Evolutionary conservation across 805 yeast species (phyloP), one percentile per base, ranked within the genome.

Genomic region (Wickerhamomyces kurtzmanii): DNA sequence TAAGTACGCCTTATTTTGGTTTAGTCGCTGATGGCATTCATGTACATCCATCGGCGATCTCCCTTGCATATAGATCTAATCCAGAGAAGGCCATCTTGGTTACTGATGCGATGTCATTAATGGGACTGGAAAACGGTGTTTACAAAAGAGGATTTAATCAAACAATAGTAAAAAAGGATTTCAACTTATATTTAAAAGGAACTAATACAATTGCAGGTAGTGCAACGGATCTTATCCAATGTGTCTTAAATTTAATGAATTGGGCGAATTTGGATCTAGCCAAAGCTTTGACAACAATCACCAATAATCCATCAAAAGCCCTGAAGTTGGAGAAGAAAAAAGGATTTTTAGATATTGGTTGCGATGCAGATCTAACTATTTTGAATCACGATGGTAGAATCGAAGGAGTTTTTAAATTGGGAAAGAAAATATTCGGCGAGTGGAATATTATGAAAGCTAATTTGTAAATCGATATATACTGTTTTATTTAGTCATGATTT

Each of bases 161-260:
- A 49, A 45, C 41, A 27, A 61, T 71, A 13, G 62, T 52, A 19
- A 71, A 71, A 44, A 50, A 51, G 12, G 76, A 71, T 11, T 43
- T 56, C 23, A 46, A 53, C 24, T 52, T 71, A 34, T 57, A 55
- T 30, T 55, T 71, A 37, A 55, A 69, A 42, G 74, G 71, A 17
- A 69, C 76, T 8, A 57, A 61, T 29, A 71, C 75, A 7, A 64
- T 71, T 47, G 79, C 79, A 7, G 79, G 79, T 17, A 65, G 74
- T 14, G 75, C 75, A n/a, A 67, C 76, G 7, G 62, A 68, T 16
- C 57, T 70, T 28, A 63, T 68, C 15, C 58, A 57, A 29, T 66
- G 75, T 42, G 47, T 71, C 19, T 53, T 68, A 34, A 70, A 71
- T 47, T 53, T 71, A 30, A 55, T 62, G 44, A 34, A 49, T 23